phyloP scores from a whole-genome alignment of 2,329 filamentous ascomycete species.

The Fusarium acutatum region DNA sequence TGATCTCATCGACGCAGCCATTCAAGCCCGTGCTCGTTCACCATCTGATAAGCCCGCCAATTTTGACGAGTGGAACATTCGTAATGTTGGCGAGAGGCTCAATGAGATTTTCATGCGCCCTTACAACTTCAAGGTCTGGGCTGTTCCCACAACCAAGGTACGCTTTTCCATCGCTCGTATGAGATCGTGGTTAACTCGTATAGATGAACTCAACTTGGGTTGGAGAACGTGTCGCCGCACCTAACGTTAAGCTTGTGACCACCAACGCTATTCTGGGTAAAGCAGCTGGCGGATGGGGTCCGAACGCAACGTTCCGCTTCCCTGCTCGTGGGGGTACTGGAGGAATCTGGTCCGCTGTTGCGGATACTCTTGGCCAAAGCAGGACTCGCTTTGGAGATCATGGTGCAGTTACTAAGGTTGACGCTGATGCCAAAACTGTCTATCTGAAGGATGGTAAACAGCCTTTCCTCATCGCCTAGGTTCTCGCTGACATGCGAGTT shows the following conservation, averaged over 20 bases:
- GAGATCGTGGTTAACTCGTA: background rate
- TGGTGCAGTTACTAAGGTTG: constrained; percentile 84
- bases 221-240: constrained; percentile 96
- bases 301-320: constrained; percentile 98
- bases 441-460: constrained; percentile 85
- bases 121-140: constrained; percentile 99
- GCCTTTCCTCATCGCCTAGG: constrained; percentile 55
- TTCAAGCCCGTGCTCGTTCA: constrained; percentile 82
- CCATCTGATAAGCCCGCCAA: constrained; percentile 83
- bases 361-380: constrained; percentile 88
- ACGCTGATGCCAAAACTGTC: constrained; percentile 85
- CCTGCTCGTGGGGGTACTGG: constrained; percentile 94
- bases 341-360: constrained; percentile 98
- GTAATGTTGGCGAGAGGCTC: constrained; percentile 87
- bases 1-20: constrained; percentile 91
- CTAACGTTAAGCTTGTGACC: constrained; percentile 91
- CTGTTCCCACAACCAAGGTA: constrained; percentile 96
- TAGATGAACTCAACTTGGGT: constrained; percentile 99
- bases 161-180: background rate
- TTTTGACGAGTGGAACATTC: constrained; percentile 98
- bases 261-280: constrained; percentile 96
- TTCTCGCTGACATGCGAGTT: too few species aligned
- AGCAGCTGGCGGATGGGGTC: constrained; percentile 96
- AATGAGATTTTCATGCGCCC: constrained; percentile 98
- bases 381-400: constrained; percentile 90